Evolutionary conservation across 495 filamentous ascomycete species (phyloP), one percentile per base, ranked within the genome.

Genomic region (Hypoxylon crocopeplum): DNA sequence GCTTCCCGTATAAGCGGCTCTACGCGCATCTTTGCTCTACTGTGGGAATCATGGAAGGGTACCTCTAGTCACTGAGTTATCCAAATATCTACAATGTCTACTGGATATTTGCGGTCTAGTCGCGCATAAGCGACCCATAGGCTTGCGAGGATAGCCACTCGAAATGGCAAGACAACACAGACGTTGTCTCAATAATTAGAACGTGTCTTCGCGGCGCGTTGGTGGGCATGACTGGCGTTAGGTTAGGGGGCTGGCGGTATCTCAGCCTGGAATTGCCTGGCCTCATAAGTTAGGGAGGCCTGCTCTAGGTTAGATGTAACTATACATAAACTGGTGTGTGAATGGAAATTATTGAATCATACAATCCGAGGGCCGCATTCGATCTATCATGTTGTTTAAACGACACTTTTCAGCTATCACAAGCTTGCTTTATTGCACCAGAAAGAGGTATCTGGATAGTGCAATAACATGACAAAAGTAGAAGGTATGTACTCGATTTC

Each of bases 1-100:
- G 72, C 76, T 94, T 46, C 90, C 90, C 12, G 90, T 93, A 59
- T 94, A 82, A 78, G 53, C 33, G 40, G 29, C 8, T 33, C 20
- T 22, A 7, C 2, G 41, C 29, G 20, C 7, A 47, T 47, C 15
- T 36, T 21, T 17, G 16, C 24, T 34, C 33, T 24, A 5, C 21
- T 20, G 16, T 33, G 41, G 19, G n/a, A n/a, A 45, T 13, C 19
- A 45, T 22, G 22, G 48, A 29, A 11, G 36, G 10, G 15, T 34
- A 11, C 32, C 34, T 10, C 38, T 48, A 10, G 32, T 24, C 30
- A 13, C 22, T 1, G 38, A 4, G 34, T 4, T 15, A 40, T 17
- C 15, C 36, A 33, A 27, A 41, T 47, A 19, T 45, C 17, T 44
- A n/a, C 46, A 19, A 5, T 32, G 8, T 44, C 29, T n/a, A 44